phyloP scores from a whole-genome alignment of 2,329 filamentous ascomycete genomes.

The Fusarium guadeloupense region DNA sequence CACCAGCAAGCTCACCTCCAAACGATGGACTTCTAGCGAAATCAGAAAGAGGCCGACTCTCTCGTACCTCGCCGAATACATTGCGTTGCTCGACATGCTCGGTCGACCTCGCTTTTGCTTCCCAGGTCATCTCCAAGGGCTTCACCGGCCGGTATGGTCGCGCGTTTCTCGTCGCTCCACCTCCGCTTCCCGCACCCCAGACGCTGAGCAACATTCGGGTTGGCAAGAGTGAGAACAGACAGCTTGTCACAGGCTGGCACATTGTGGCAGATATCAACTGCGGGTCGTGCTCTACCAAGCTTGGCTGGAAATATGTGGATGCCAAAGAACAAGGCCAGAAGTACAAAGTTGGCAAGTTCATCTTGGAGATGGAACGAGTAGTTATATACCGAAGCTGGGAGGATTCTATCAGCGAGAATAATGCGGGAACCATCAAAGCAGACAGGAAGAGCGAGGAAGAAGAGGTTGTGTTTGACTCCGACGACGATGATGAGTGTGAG shows the following conservation, averaged over 20 bases:
- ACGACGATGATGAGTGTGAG: conserved; percentile 73
- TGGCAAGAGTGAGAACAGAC: conserved; percentile 63
- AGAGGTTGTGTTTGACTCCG: conserved; percentile 66
- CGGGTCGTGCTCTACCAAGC: conserved; percentile 61
- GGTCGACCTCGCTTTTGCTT: conserved; percentile 67
- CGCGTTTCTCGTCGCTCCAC: conserved; percentile 66
- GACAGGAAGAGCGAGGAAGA: conserved; percentile 25
- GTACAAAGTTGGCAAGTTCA: conserved; percentile 76
- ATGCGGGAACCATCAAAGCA: conserved; percentile 6
- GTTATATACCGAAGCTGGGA: conserved; percentile 64
- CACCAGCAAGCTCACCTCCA: conserved; percentile 43
- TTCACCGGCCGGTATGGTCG: conserved; percentile 73
- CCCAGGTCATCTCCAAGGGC: conserved; percentile 71
- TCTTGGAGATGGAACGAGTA: conserved; percentile 69
- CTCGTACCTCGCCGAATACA: conserved; percentile 60
- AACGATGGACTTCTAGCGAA: conserved; percentile 28
- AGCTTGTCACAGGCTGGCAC: conserved; percentile 70
- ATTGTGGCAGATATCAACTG: conserved; percentile 72
- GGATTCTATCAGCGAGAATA: conserved; percentile 37
- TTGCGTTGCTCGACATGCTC: conserved; percentile 68
- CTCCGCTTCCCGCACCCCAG: conserved; percentile 38
- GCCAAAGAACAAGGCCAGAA: conserved; percentile 66
- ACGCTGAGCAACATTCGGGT: conserved; percentile 64
- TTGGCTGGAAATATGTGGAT: conserved; percentile 76
- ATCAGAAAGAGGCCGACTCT: conserved; percentile 44